Evolutionary conservation across 495 filamentous ascomycete species (phyloP).

Genomic region (Hypoxylon lienhwacheense): DNA sequence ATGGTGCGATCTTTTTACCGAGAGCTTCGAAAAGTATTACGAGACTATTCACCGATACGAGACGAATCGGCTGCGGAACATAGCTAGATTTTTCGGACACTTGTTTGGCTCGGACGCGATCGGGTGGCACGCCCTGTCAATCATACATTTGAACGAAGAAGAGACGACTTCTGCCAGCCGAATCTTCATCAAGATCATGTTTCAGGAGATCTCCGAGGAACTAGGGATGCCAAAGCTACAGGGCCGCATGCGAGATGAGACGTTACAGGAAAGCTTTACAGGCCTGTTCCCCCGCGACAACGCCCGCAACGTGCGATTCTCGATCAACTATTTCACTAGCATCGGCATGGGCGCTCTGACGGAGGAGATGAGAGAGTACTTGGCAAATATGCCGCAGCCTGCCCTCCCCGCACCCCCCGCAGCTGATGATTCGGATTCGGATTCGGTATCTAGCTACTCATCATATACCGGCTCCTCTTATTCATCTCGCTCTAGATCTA

Average conservation of each 20-base stretch:
- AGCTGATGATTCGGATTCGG: conserved; percentile 58
- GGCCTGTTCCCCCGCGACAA: conserved; percentile 92
- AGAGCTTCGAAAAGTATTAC: conserved; percentile 88
- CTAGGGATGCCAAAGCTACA: conserved; percentile 80
- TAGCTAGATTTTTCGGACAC: conserved; percentile 93
- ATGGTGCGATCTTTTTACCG: conserved; percentile 90
- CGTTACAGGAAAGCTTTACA: conserved; percentile 73
- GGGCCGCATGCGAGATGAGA: conserved; percentile 72
- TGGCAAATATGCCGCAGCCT: conserved; percentile 84
- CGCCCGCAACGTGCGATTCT: conserved; percentile 87
- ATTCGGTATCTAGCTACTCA: conserved; percentile 67
- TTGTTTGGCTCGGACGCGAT: conserved; percentile 83
- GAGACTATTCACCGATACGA: conserved; percentile 97
- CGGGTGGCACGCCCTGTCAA: conserved; percentile 84
- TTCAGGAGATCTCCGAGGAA: conserved; percentile 87
- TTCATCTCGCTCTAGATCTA: conserved; percentile 52
- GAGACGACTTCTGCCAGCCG: conserved; percentile 93
- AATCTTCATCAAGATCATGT: conserved; percentile 97
- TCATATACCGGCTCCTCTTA: conserved; percentile 62
- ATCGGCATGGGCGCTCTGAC: conserved; percentile 94
- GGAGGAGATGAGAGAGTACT: conserved; percentile 88
- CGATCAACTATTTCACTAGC: conserved; percentile 98
- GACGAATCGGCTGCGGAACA: conserved; percentile 90
- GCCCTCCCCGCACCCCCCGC: conserved; percentile 66
- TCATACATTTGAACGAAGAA: conserved; percentile 90